phyloP scores from a whole-genome alignment of 1,284 basidiomycete genomes.

The Trichosporon sp. region DNA sequence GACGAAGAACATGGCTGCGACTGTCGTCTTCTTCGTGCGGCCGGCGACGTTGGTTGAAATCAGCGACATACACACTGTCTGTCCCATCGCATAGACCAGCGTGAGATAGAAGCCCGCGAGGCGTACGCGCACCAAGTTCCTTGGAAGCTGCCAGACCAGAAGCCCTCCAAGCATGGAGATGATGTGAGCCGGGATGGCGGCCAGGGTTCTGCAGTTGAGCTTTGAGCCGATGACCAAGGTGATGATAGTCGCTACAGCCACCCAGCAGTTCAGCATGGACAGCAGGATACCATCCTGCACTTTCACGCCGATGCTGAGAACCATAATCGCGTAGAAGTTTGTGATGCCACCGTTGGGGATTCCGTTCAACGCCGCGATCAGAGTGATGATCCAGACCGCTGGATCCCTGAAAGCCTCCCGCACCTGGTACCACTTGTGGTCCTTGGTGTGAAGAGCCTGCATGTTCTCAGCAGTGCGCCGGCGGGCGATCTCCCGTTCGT shows the following conservation, averaged over 20 bases:
- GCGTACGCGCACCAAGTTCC: neutral
- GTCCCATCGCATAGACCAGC: neutral
- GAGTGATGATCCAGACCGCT: neutral
- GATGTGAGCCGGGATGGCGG: slow-evolving; percentile 9
- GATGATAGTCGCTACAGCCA: slow-evolving; percentile 16
- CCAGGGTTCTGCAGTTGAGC: slow-evolving; percentile 11
- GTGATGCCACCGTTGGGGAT: slow-evolving; percentile 22
- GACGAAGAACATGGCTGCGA: slow-evolving; percentile 19
- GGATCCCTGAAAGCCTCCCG: slow-evolving; percentile 28
- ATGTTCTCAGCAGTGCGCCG: slow-evolving; percentile 28
- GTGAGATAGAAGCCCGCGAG: slow-evolving; percentile 13
- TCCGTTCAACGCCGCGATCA: slow-evolving; percentile 13
- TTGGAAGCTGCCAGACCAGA: slow-evolving; percentile 20
- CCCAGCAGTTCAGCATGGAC: slow-evolving; percentile 17
- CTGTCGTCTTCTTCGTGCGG: slow-evolving; percentile 26
- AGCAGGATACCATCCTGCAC: slow-evolving; percentile 17
- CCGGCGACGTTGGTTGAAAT: slow-evolving; percentile 19
- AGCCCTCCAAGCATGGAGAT: slow-evolving; percentile 18
- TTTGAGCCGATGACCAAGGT: slow-evolving; percentile 21
- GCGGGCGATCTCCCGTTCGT: slow-evolving; percentile 30
- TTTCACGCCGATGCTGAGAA: slow-evolving; percentile 21
- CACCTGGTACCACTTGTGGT: slow-evolving; percentile 29
- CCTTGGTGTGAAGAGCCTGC: slow-evolving; percentile 29
- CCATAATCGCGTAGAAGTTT: slow-evolving; percentile 26
- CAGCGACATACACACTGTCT: slow-evolving; percentile 5